Percentiles rank a stretch among this genome's conserved stretches.
Conservation (phyloP, 2,329 filamentous ascomycete genomes). For the Botrytis elliptica region DNA sequence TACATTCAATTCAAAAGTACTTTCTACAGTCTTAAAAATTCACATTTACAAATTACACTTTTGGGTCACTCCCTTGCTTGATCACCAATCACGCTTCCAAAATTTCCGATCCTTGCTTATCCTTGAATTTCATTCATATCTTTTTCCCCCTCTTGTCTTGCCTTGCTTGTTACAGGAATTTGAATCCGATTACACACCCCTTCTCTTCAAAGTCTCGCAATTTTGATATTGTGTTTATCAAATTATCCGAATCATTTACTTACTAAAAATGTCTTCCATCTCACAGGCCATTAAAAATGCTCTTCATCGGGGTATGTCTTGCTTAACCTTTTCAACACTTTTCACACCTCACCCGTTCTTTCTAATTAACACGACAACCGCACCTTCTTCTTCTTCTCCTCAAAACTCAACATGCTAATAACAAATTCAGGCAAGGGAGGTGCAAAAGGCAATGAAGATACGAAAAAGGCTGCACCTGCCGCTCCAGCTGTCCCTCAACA, state of each 20-base stretch:
- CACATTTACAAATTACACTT: neutral
- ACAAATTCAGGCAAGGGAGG: conserved; percentile 15
- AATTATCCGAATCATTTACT: conserved; percentile 6
- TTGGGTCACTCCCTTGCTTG: neutral
- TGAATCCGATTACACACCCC: neutral
- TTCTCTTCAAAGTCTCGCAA: neutral
- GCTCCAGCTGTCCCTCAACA: conserved; percentile 50
- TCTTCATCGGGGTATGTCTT: conserved; percentile 18
- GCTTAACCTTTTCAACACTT: neutral
- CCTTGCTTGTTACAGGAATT: neutral
- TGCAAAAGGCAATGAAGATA: conserved; percentile 58
- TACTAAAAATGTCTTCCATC: conserved; percentile 21
- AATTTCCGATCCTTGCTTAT: conserved; percentile 8
- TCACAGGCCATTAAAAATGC: conserved; percentile 22
- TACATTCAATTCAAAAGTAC: neutral
- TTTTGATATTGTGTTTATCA: neutral
- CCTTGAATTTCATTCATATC: neutral
- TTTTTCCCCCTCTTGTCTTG: neutral
- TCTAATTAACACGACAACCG: too few species aligned
- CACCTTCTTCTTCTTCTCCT: conserved; percentile 1
- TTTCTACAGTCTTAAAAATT: neutral
- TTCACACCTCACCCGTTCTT: neutral
- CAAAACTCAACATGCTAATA: neutral
- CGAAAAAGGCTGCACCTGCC: conserved; percentile 45
- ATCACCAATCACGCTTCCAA: neutral